These are phyloP conservation scores for Leptographium radiaticola DNA, from an alignment of 2,329 filamentous ascomycete genomes.

Conservation along the genomic window DNA sequence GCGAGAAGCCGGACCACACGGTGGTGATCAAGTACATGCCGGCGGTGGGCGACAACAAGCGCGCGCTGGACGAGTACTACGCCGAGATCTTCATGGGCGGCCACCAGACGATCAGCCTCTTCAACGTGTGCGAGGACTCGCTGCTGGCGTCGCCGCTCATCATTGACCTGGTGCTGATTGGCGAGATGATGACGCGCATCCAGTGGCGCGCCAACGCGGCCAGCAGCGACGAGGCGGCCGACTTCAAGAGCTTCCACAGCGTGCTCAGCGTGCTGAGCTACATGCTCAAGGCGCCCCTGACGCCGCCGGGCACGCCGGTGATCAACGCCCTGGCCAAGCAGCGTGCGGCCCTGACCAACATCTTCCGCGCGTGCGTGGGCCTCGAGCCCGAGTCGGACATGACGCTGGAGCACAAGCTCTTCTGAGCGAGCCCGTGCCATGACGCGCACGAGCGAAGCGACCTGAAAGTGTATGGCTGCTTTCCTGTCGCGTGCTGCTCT, in stretches of 20 bases:
- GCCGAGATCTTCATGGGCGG: conserved; percentile 98
- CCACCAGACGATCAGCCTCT: conserved; percentile 94
- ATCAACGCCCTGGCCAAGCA: conserved; percentile 95
- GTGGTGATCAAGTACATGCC: conserved; percentile 99
- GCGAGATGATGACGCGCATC: conserved; percentile 98
- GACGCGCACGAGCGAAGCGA: too few species aligned
- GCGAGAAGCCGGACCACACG: conserved; percentile 93
- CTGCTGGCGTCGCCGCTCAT: conserved; percentile 91
- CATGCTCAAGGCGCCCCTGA: conserved; percentile 95
- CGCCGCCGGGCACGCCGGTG: conserved; percentile 86
- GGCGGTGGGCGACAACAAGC: conserved; percentile 96
- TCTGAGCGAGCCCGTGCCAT: conserved; percentile 32
- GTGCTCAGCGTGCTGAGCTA: conserved; percentile 96
- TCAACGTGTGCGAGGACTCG: conserved; percentile 99
- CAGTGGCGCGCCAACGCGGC: conserved; percentile 62
- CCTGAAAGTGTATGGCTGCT: not conserved
- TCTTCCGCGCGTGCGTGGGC: conserved; percentile 95
- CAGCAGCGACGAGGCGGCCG: conserved; percentile 33
- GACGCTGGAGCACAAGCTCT: conserved; percentile 97
- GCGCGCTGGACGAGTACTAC: conserved; percentile 96
- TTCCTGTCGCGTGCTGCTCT: not conserved
- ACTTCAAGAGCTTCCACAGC: conserved; percentile 91
- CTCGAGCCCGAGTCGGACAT: conserved; percentile 97
- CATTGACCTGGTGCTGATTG: conserved; percentile 84
- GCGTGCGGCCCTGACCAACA: conserved; percentile 87